Evolutionary conservation across 2,329 filamentous ascomycete genomes (phyloP), one percentile per base, ranked within the genome.

Genomic region (Xylariales sp.): DNA sequence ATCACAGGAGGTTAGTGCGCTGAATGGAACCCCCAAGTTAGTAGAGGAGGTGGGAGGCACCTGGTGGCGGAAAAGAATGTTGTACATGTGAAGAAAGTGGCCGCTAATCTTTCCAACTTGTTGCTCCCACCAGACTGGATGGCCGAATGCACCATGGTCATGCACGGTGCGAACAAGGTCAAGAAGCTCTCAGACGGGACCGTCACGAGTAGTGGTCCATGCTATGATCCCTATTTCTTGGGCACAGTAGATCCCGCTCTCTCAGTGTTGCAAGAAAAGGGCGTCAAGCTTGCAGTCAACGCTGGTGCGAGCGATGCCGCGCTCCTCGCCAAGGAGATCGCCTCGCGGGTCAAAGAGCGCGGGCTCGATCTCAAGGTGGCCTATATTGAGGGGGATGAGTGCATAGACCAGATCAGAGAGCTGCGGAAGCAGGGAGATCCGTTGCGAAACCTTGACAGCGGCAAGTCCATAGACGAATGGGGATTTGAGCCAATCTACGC

Each of bases 311-410:
- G 46, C 37, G 51, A 58, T 40, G 51, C 51, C 16, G 18, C 37
- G 13, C n/a, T 20, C 13, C 33, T 40, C 6, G 33, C 33, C n/a
- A 16, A 40, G n/a, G 33, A 25, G 4, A 33, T 35, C 25, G 18
- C 24, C 13, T 17, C 41, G 35, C 42, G 16, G 14, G 33, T 52
- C 16, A 40, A 41, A 12, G 33, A 45, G 10, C 24, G 38, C 12
- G 48, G 42, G 1, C 32, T 44, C 14, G 35, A 42, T 29, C 37
- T 57, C 12, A 52, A 54, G 27, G 50, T 57, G 12, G 54, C 47
- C 10, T 55, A 50, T 43, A 40, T 57, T 11, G 49, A 52, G 21
- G 54, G 55, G 4, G 55, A 57, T 36, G 54, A 57, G 25, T 48
- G 51, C 5, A 44, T 45, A 1, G 53, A 47, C n/a, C 29, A 38